Percentiles rank a stretch among this genome's conserved stretches.
Evolutionary conservation across 169 alveolate species (phyloP).

Genomic region (Plasmodium relictum): DNA sequence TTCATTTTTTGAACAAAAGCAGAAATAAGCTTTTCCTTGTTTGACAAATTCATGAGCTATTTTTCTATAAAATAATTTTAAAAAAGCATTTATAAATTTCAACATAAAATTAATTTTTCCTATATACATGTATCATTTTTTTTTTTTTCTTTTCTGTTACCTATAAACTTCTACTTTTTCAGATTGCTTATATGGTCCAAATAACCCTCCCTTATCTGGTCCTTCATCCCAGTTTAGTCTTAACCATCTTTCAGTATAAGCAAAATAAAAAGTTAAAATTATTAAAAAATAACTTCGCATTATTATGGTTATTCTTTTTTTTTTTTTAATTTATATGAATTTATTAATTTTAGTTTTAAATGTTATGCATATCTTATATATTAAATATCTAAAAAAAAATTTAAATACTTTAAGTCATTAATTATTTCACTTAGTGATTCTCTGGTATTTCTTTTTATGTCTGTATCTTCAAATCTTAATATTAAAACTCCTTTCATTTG

Average conservation of each 20-base stretch:
- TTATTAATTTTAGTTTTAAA: too few species aligned
- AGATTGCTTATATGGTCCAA: constrained; percentile 86
- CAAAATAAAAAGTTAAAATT: neutral
- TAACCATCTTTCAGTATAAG: constrained; percentile 82
- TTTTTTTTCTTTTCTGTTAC: constrained; percentile 17
- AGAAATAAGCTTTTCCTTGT: constrained; percentile 83
- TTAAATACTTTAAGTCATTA: constrained; percentile 81
- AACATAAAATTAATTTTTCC: too few species aligned
- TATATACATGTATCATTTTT: neutral
- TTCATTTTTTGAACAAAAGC: constrained; percentile 86
- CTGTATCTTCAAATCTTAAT: constrained; percentile 89
- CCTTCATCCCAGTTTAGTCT: constrained; percentile 89
- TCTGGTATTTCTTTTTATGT: constrained; percentile 72
- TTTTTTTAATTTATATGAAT: too few species aligned
- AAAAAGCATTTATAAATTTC: neutral
- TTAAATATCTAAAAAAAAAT: neutral
- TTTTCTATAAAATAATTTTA: constrained; percentile 54
- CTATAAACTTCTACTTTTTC: constrained; percentile 37
- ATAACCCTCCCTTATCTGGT: constrained; percentile 81
- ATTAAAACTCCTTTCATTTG: constrained; percentile 80
- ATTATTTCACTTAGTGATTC: constrained; percentile 79
- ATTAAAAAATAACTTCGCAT: neutral
- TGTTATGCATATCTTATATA: neutral
- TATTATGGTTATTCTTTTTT: too few species aligned
- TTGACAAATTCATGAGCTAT: constrained; percentile 82